Conservation (phyloP, 306 rosid species). For the Rubus parviflorus region DNA sequence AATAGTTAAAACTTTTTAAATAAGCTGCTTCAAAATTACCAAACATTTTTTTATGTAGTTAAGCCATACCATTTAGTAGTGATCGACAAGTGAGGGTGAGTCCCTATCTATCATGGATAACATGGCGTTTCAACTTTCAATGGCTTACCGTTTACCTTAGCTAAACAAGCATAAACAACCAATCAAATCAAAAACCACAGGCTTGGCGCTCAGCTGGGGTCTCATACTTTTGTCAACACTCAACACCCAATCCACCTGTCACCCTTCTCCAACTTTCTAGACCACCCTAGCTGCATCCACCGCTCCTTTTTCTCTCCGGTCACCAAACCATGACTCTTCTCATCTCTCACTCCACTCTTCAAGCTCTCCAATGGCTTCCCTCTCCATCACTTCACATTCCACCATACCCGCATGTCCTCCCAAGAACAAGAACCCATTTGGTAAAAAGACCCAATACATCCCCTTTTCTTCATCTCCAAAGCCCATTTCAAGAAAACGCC, state of each 20-base stretch:
- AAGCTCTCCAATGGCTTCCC: slow-evolving; percentile 51
- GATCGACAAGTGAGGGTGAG: too few relatives aligned
- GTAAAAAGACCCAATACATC: slow-evolving; percentile 16
- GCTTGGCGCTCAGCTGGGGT: background rate
- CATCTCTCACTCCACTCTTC: background rate
- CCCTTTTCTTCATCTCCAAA: slow-evolving; percentile 26
- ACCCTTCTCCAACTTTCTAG: slow-evolving; percentile 40
- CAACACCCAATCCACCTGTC: slow-evolving; percentile 27
- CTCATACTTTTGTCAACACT: slow-evolving; percentile 20
- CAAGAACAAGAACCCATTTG: slow-evolving; percentile 17
- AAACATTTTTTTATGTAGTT: too few relatives aligned
- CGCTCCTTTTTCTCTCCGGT: slow-evolving; percentile 1
- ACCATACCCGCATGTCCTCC: slow-evolving; percentile 25
- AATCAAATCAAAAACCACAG: background rate
- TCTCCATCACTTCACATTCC: slow-evolving; percentile 36
- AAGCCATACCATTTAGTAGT: too few relatives aligned
- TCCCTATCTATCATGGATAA: too few relatives aligned
- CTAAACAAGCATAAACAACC: too few relatives aligned
- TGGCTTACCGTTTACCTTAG: too few relatives aligned
- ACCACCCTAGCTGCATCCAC: slow-evolving; percentile 1
- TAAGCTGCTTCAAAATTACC: too few relatives aligned
- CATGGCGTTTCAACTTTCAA: too few relatives aligned
- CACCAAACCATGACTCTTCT: background rate
- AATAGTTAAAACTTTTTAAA: too few relatives aligned
- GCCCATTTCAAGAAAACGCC: slow-evolving; percentile 20